Evolutionary conservation across 2,329 filamentous ascomycete species (phyloP), one percentile per base, ranked within the genome.

Genomic region (Fusarium sp.): DNA sequence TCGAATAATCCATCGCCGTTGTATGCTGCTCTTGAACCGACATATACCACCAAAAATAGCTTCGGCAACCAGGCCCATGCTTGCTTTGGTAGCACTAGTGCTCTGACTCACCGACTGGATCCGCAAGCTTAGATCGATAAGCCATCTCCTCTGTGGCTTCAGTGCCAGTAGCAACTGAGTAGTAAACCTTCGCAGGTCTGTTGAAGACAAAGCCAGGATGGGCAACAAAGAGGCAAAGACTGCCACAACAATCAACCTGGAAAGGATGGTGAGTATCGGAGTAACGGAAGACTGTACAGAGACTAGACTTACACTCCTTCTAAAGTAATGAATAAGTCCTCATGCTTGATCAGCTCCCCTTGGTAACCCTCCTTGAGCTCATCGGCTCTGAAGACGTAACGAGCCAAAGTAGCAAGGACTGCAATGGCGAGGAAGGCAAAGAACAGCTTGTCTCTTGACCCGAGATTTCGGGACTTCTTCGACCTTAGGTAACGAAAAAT

Each of bases 361-460:
- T 72, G 77, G 81, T 87, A 91, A 4, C 89, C 89, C 36, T 87
- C 83, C 55, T 85, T 85, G 57, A 91, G 77, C 79, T 91, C 89
- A 1, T 86, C 86, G 20, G 89, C 85, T 28, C 89, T 85, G 74
- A 88, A 91, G 39, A 88, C 83, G 52, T 85, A 89, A n/a, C 89
- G 83, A 18, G 87, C 85, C 56, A 90, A 84, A 65, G 90, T 88
- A 52, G 84, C 83, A 4, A 90, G 52, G 10, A 88, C 89, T 1
- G 87, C 84, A 5, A 89, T 75, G 0, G 80, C 76, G 20, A 89
- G 80, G 26, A 85, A 86, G 17, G 77, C 50, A n/a, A 88, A 74
- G 24, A 76, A 76, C 1, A 73, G 30, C 30, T 51, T 68, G 14
- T 73, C 56, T 13, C 62, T 61, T 0, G 36, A 24, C 3, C 24